phyloP scores from a whole-genome alignment of 148 eudicot genomes.

The Euryodendron excelsum region DNA sequence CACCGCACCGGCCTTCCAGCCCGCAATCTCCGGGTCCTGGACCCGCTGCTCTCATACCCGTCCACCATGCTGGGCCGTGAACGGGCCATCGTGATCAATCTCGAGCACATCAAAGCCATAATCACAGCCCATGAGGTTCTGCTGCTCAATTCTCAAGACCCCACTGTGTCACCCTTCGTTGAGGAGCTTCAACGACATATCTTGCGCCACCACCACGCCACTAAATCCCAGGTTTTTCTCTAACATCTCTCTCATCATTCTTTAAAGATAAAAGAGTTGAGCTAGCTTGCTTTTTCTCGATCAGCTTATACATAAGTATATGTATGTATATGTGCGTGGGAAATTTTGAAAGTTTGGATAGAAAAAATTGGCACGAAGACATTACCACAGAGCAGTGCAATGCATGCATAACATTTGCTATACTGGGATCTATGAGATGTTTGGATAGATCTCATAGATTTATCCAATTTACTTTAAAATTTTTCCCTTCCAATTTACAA shows the following conservation, averaged over 20 bases:
- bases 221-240: conserved; percentile 56
- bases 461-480: too few species aligned
- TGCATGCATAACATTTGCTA: too few species aligned
- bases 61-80: conserved; percentile 91
- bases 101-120: conserved; percentile 93
- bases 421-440: not conserved
- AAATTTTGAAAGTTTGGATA: too few species aligned
- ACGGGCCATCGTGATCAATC: conserved; percentile 85
- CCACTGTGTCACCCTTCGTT: conserved; percentile 80
- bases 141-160: conserved; percentile 79
- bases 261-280: too few species aligned
- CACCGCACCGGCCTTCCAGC: conserved; percentile 87
- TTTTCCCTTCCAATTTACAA: not conserved
- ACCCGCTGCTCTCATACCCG: conserved; percentile 88
- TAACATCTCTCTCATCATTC: too few species aligned
- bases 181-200: conserved; percentile 74
- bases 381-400: too few species aligned
- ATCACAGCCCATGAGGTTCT: conserved; percentile 92
- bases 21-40: conserved; percentile 85
- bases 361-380: too few species aligned
- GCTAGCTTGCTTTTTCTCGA: not conserved
- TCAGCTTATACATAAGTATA: too few species aligned
- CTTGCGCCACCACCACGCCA: conserved; percentile 62
- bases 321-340: too few species aligned
- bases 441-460: too few species aligned